These are phyloP conservation scores for Eimeria necatrix DNA, from an alignment of 169 alveolate genomes.

Conservation along the genomic window DNA sequence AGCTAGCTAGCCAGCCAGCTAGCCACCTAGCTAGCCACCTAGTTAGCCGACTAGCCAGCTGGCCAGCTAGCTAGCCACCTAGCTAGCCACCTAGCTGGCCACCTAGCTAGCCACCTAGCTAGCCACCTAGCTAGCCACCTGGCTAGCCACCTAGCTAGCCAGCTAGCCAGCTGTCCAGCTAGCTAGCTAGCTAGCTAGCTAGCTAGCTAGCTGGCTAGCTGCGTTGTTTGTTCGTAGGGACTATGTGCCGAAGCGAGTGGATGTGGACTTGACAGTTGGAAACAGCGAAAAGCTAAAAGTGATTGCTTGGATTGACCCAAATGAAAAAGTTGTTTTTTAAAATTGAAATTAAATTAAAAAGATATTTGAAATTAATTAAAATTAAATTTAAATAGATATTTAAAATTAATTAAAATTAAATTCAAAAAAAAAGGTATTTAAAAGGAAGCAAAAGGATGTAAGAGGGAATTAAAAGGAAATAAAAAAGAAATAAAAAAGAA, in stretches of 20 bases:
- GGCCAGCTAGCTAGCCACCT: neutral
- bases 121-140: neutral
- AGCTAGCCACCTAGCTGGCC: neutral
- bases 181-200: neutral
- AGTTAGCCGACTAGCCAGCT: neutral
- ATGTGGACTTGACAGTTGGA: slow-evolving; percentile 91
- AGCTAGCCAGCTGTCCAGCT: neutral
- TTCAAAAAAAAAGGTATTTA: too few relatives aligned
- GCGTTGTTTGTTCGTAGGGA: slow-evolving; percentile 82
- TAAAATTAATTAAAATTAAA: too few relatives aligned
- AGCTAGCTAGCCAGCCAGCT: neutral
- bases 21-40: neutral
- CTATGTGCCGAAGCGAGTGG: slow-evolving; percentile 93
- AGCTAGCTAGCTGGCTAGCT: slow-evolving; percentile 18
- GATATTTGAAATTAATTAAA: too few relatives aligned
- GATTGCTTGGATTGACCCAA: slow-evolving; percentile 94
- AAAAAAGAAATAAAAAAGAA: too few relatives aligned
- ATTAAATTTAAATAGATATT: too few relatives aligned
- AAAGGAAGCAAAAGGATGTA: too few relatives aligned
- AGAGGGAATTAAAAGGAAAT: too few relatives aligned
- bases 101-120: neutral
- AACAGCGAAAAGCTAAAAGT: slow-evolving; percentile 88
- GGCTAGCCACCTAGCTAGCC: neutral
- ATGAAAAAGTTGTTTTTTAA: slow-evolving; percentile 89
- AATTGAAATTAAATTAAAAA: neutral